A percentile compares a stretch with the other conserved stretches of the same genome.
Conservation (phyloP, 108 stramenopile genomes). For the Fistulifera solaris region DNA sequence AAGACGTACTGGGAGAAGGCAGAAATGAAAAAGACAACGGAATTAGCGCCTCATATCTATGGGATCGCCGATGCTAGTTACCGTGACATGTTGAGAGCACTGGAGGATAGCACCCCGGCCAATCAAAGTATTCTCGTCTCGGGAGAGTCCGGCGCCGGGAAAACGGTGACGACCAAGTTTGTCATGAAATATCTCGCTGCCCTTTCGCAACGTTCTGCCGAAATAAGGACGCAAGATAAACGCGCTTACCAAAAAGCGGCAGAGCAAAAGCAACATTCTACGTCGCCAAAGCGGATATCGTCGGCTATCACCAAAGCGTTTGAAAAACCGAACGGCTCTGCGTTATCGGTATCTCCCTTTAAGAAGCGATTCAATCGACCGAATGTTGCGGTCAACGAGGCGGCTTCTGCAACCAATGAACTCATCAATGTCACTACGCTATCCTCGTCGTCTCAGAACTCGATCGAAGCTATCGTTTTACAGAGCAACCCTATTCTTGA, state of each 20-base stretch:
- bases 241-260: slow-evolving; percentile 4
- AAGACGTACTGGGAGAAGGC: slow-evolving; percentile 44
- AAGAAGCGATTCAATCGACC: background rate
- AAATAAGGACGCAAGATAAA: background rate
- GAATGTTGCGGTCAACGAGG: background rate
- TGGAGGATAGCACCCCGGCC: slow-evolving; percentile 7
- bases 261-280: background rate
- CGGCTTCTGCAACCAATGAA: too few relatives aligned
- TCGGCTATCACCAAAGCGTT: too few relatives aligned
- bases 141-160: slow-evolving; percentile 58
- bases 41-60: slow-evolving; percentile 69
- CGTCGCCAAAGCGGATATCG: too few relatives aligned
- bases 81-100: slow-evolving; percentile 59
- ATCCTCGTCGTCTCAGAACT: background rate
- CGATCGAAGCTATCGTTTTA: slow-evolving; percentile 83
- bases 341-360: background rate
- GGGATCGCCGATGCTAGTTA: slow-evolving; percentile 89
- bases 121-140: slow-evolving; percentile 46
- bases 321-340: background rate
- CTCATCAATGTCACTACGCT: background rate
- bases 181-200: slow-evolving; percentile 63
- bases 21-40: slow-evolving; percentile 1
- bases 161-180: slow-evolving; percentile 60
- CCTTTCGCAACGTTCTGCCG: slow-evolving; percentile 24
- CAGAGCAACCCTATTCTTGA: slow-evolving; percentile 95